These are phyloP conservation scores for Gentiana dahurica DNA, from an alignment of 257 asterid species.

Conservation along the genomic window DNA sequence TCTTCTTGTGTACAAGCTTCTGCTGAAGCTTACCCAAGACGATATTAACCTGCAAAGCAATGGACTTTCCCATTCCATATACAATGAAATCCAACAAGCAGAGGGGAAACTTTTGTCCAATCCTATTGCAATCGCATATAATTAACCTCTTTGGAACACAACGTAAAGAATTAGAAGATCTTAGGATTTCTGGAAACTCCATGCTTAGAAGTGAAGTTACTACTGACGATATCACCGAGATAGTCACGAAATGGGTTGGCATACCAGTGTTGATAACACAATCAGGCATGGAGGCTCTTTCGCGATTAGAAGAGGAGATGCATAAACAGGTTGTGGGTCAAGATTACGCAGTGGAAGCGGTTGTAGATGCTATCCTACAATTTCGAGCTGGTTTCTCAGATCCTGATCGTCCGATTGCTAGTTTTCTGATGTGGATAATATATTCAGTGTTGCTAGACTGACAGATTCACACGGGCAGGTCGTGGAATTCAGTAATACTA, in stretches of 20 bases:
- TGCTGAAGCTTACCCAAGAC: constrained; percentile 70
- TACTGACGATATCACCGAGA: neutral
- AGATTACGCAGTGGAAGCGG: constrained; percentile 4
- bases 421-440: too few species aligned
- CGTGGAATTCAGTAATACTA: constrained; percentile 22
- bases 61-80: too few species aligned
- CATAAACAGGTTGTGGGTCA: constrained; percentile 4
- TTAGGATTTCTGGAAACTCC: neutral
- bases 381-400: constrained; percentile 7
- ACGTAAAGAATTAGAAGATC: too few species aligned
- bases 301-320: neutral
- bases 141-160: too few species aligned
- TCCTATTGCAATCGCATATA: too few species aligned
- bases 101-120: too few species aligned
- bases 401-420: constrained; percentile 5
- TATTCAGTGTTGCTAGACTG: constrained; percentile 1
- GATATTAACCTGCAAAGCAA: too few species aligned
- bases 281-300: neutral
- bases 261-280: neutral
- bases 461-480: constrained; percentile 50
- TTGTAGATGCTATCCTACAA: neutral
- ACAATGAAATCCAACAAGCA: too few species aligned
- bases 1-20: constrained; percentile 71
- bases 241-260: constrained; percentile 1
- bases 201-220: neutral